Evolutionary conservation across 164 flowering plant genomes (phyloP).

Genomic region (Sextonia rubra): DNA sequence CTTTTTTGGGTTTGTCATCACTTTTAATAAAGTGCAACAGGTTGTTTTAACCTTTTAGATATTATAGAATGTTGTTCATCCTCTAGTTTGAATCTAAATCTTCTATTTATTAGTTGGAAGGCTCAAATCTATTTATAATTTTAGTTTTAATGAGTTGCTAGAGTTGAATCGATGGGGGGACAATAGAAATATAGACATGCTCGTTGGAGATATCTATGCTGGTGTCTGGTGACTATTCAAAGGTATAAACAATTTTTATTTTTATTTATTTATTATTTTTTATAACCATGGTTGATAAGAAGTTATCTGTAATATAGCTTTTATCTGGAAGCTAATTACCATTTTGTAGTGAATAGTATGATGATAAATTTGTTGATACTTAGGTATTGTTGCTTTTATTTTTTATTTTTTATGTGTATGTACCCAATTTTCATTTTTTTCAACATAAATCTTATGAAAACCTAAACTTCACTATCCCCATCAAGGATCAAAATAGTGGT

Average conservation of each 20-base stretch:
- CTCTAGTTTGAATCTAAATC: neutral
- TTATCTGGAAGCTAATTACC: too few relatives aligned
- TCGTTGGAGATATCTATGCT: slow-evolving; percentile 97
- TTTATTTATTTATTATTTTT: too few relatives aligned
- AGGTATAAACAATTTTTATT: slow-evolving; percentile 36
- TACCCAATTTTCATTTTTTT: too few relatives aligned
- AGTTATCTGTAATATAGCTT: too few relatives aligned
- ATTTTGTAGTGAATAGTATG: too few relatives aligned
- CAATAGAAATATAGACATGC: slow-evolving; percentile 90
- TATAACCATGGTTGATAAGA: neutral
- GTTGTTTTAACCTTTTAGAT: slow-evolving; percentile 27
- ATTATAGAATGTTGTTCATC: neutral
- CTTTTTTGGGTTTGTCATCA: slow-evolving; percentile 87
- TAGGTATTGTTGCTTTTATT: too few relatives aligned
- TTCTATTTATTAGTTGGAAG: neutral
- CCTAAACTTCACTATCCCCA: too few relatives aligned
- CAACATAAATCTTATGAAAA: neutral
- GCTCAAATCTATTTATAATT: slow-evolving; percentile 4
- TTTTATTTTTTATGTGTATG: too few relatives aligned
- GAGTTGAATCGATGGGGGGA: slow-evolving; percentile 96
- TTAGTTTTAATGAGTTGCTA: slow-evolving; percentile 93
- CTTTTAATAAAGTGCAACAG: slow-evolving; percentile 84
- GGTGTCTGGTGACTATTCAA: slow-evolving; percentile 96
- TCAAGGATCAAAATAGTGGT: too few relatives aligned
- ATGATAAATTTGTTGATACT: too few relatives aligned